phyloP scores from a whole-genome alignment of 495 filamentous ascomycete species.

The Aspergillus nanangensis region DNA sequence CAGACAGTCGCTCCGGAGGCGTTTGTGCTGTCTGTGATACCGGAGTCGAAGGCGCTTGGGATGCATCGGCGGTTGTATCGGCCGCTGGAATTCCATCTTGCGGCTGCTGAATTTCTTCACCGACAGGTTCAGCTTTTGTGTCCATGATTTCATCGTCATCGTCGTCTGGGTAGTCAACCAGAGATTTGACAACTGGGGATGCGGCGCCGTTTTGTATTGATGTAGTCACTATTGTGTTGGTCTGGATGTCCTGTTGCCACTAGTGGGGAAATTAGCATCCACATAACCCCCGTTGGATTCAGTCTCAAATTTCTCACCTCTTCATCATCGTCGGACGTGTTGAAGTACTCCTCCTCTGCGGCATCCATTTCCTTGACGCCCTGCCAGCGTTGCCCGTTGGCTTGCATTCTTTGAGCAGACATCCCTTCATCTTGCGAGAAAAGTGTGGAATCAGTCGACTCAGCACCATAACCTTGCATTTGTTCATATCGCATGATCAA shows the following conservation, averaged over 20 bases:
- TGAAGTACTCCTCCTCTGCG: conserved; percentile 92
- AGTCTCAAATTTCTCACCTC: conserved; percentile 45
- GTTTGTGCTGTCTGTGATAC: conserved; percentile 29
- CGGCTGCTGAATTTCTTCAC: conserved; percentile 15
- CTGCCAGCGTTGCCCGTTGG: conserved; percentile 68
- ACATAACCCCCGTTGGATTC: not conserved
- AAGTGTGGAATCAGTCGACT: conserved; percentile 46
- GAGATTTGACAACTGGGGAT: conserved; percentile 59
- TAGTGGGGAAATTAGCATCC: conserved; percentile 16
- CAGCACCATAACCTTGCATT: conserved; percentile 60
- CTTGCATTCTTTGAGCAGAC: conserved; percentile 47
- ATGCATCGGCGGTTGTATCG: conserved; percentile 16
- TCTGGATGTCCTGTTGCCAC: conserved; percentile 32
- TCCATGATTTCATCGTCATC: conserved; percentile 66
- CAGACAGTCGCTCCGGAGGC: conserved; percentile 72
- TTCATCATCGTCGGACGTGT: conserved; percentile 82
- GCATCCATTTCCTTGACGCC: conserved; percentile 81
- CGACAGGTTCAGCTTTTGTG: conserved; percentile 30
- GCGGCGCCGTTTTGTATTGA: conserved; percentile 35
- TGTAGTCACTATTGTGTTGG: conserved; percentile 16
- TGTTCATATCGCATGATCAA: conserved; percentile 80
- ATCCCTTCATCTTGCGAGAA: conserved; percentile 46
- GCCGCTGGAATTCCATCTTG: conserved; percentile 11
- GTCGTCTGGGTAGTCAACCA: conserved; percentile 90
- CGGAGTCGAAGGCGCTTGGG: conserved; percentile 24